Evolutionary conservation across 257 asterid genomes (phyloP).

Genomic region (Dorcoceras hygrometricum): DNA sequence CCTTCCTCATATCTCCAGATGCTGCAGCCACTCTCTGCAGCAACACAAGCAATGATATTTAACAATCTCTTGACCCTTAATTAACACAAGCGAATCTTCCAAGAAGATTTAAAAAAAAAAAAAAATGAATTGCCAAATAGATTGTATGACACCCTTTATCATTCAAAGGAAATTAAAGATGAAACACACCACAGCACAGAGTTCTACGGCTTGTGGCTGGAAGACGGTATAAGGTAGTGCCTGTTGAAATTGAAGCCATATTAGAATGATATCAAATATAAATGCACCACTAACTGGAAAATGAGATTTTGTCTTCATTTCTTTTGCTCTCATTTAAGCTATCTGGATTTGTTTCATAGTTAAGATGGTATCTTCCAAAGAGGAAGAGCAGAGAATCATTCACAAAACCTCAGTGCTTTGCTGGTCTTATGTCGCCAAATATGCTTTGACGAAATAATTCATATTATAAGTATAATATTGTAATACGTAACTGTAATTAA

Average conservation of each 20-base stretch:
- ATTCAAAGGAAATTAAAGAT: slow-evolving; percentile 8
- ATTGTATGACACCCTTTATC: neutral
- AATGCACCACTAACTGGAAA: neutral
- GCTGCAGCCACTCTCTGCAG: slow-evolving; percentile 90
- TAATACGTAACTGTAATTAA: too few species aligned
- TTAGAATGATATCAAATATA: slow-evolving; percentile 23
- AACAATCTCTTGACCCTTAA: slow-evolving; percentile 9
- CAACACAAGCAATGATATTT: slow-evolving; percentile 23
- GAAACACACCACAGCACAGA: slow-evolving; percentile 82
- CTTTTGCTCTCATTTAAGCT: slow-evolving; percentile 1
- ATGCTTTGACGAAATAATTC: too few species aligned
- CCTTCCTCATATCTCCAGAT: slow-evolving; percentile 96
- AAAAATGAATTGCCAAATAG: slow-evolving; percentile 16
- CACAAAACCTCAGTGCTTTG: slow-evolving; percentile 4
- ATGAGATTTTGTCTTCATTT: slow-evolving; percentile 7
- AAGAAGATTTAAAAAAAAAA: neutral
- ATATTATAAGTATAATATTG: too few species aligned
- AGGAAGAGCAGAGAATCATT: slow-evolving; percentile 12
- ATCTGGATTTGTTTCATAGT: slow-evolving; percentile 2
- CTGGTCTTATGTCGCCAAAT: slow-evolving; percentile 8
- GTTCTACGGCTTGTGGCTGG: slow-evolving; percentile 92
- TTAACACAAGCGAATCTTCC: slow-evolving; percentile 4
- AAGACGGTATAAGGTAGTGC: slow-evolving; percentile 70
- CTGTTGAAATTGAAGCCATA: slow-evolving; percentile 42
- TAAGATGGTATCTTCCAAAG: neutral